Base-by-base conservation (phyloP, 106 monocot species). In the Chionographis japonica region DNA sequence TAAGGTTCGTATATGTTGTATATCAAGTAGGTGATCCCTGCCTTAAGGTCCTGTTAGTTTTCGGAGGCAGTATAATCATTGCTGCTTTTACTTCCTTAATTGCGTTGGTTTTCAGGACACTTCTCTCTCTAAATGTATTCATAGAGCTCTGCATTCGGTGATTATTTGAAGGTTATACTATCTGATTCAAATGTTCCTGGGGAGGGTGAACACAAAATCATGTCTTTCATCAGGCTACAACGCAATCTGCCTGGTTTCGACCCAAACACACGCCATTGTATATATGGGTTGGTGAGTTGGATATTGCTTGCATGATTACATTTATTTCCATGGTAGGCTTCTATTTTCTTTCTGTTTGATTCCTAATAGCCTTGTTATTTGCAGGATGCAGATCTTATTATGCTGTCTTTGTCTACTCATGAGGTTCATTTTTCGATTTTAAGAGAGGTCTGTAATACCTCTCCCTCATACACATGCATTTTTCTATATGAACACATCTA, bases 111-210 rank as follows among this genome's bases (percentile, higher is more conserved):
- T 78, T 84, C 84, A 84, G 74, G 89, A 84, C 81, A 81, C 83
- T 79, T 79, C 78, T 93, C 68, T 90, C 50, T 85, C 55, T 91
- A 75, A 76, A 64, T 82, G 71, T 77, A 82, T 92, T 81, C 70
- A 88, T 71, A 83, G 86, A 84, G 78, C 65, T 82, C 16, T 95
- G 40, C 81, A 73, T 84, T 86, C 76, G 72, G 20, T 79, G 73
- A 71, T 78, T 80, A 68, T 90, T 81, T 98, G 80, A 85, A 98
- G 97, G 97, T 98, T 74, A 87, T 98, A 46, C 61, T 93, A 66
- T 98, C 97, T 53, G 97, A 98, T 78, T 80, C 97, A 63, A 98
- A 98, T 68, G 92, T 98, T 35, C 97, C 97, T 83, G 97, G 97
- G 7, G 97, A 98, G 69, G 97, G 97, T 12, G 97, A 98, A 61